A percentile compares a stretch with the other conserved stretches of the same genome.
Conservation (phyloP, 2,329 filamentous ascomycete genomes). For the Aspergillus proliferans region DNA sequence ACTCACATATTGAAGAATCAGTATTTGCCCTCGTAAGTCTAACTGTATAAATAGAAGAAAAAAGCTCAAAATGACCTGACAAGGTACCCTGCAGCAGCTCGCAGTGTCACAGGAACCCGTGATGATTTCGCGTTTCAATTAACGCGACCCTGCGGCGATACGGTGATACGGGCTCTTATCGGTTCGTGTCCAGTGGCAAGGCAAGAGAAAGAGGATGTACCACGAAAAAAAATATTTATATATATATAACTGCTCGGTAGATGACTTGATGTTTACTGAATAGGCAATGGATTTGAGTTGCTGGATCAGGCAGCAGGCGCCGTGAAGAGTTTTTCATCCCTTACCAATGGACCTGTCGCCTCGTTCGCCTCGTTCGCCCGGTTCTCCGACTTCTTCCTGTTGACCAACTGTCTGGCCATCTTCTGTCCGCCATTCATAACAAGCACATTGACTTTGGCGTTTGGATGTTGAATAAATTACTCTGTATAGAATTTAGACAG, state of each 20-base stretch:
- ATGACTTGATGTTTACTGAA: background rate
- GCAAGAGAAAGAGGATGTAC: background rate
- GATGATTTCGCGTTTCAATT: constrained; percentile 39
- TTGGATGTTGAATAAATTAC: background rate
- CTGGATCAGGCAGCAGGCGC: background rate
- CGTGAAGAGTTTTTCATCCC: constrained; percentile 5
- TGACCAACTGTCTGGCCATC: background rate
- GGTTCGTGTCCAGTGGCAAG: constrained; percentile 6
- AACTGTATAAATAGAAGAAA: constrained; percentile 1
- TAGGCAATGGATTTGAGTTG: background rate
- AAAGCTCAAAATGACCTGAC: background rate
- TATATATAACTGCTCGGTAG: background rate
- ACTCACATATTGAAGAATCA: background rate
- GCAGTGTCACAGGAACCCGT: constrained; percentile 28
- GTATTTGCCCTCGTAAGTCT: background rate
- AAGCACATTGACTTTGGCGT: background rate
- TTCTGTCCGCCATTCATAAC: background rate
- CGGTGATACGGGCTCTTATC: constrained; percentile 7
- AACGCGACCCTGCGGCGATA: constrained; percentile 21
- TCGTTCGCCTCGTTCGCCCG: background rate
- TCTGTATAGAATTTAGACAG: background rate
- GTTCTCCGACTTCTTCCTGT: background rate
- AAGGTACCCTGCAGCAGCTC: constrained; percentile 1
- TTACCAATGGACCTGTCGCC: background rate
- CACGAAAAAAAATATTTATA: background rate